Conservation (phyloP, 1,284 basidiomycete species). For the Marasmius oreades region DNA sequence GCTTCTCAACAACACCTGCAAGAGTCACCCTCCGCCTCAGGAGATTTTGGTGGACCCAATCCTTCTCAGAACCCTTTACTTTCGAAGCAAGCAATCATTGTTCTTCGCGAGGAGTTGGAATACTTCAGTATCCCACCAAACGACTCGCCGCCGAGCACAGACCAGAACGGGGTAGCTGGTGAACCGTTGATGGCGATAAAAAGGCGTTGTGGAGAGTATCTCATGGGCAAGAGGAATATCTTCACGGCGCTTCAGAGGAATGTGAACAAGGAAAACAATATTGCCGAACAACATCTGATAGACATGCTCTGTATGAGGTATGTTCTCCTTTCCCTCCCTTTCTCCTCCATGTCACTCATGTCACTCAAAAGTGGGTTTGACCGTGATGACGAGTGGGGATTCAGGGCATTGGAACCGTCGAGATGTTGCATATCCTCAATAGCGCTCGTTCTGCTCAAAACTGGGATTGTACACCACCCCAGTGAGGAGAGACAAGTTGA, state of each 20-base stretch:
- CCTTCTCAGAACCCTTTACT: constrained; percentile 86
- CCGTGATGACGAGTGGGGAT: constrained; percentile 96
- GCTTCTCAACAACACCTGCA: constrained; percentile 78
- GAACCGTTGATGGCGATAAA: constrained; percentile 75
- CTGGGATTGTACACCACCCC: constrained; percentile 82
- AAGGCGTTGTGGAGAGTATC: constrained; percentile 78
- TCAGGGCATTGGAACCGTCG: constrained; percentile 90
- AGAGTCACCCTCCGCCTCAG: constrained; percentile 43
- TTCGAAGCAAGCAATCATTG: constrained; percentile 97
- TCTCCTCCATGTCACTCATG: constrained; percentile 3
- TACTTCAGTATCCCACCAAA: constrained; percentile 96
- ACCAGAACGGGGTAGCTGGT: constrained; percentile 78
- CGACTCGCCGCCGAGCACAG: constrained; percentile 59
- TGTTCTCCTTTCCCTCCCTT: constrained; percentile 19
- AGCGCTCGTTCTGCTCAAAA: constrained; percentile 95
- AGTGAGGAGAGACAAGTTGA: constrained; percentile 66
- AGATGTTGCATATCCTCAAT: constrained; percentile 98
- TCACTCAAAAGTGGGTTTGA: constrained; percentile 78
- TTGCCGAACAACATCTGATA: constrained; percentile 98
- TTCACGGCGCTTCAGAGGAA: constrained; percentile 98
- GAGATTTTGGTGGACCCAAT: constrained; percentile 55
- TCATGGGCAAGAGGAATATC: constrained; percentile 89
- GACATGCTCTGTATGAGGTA: constrained; percentile 99
- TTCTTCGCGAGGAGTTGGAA: constrained; percentile 95
- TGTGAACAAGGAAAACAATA: constrained; percentile 98